Conservation (phyloP, 305 asterid genomes). For the Fraxinus dipetala region DNA sequence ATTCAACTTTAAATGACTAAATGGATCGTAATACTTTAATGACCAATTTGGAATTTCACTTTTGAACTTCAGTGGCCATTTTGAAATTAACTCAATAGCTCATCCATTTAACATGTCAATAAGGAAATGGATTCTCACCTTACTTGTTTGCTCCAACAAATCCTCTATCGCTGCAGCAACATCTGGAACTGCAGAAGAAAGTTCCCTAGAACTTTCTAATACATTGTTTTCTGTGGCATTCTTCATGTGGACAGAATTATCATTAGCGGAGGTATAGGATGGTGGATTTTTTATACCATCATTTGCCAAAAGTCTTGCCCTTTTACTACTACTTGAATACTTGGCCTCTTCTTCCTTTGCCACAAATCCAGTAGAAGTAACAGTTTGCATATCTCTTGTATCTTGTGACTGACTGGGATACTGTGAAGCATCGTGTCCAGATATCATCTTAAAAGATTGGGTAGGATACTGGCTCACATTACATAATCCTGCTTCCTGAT, state of each 20-base stretch:
- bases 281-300: slow-evolving; percentile 29
- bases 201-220: slow-evolving; percentile 39
- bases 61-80: background rate
- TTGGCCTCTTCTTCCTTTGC: slow-evolving; percentile 35
- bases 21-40: background rate
- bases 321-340: slow-evolving; percentile 41
- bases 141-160: slow-evolving; percentile 85
- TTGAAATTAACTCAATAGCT: background rate
- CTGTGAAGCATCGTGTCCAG: slow-evolving; percentile 51
- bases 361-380: slow-evolving; percentile 26
- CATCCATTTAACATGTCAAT: slow-evolving; percentile 18
- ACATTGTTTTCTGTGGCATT: slow-evolving; percentile 34
- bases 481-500: slow-evolving; percentile 59
- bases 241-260: slow-evolving; percentile 23
- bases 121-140: slow-evolving; percentile 45
- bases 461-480: slow-evolving; percentile 69
- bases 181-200: slow-evolving; percentile 60
- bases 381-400: slow-evolving; percentile 34
- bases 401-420: slow-evolving; percentile 46
- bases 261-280: slow-evolving; percentile 25
- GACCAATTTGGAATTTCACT: background rate
- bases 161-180: slow-evolving; percentile 91
- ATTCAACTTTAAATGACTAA: background rate
- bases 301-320: slow-evolving; percentile 46
- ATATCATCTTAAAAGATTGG: slow-evolving; percentile 48